phyloP scores from a whole-genome alignment of 2,329 filamentous ascomycete genomes.

The Colletotrichum tropicicola region DNA sequence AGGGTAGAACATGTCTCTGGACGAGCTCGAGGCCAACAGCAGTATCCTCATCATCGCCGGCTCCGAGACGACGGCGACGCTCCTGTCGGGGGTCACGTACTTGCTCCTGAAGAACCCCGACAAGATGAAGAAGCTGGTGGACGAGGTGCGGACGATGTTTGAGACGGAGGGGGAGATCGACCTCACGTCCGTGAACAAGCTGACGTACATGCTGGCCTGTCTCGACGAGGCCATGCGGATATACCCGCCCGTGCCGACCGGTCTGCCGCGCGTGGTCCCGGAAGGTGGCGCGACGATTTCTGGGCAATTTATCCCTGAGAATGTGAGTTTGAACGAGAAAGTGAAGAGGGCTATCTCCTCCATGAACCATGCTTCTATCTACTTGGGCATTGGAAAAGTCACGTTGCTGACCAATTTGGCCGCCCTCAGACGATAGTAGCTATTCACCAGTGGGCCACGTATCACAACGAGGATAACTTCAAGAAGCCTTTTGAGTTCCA shows the following conservation, averaged over 20 bases:
- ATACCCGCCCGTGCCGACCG: slow-evolving; percentile 42
- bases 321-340: slow-evolving; percentile 34
- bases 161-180: slow-evolving; percentile 45
- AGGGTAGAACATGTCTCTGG: slow-evolving; percentile 32
- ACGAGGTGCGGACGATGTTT: slow-evolving; percentile 49
- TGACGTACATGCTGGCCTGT: slow-evolving; percentile 49
- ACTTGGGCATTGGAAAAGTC: neutral
- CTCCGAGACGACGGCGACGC: slow-evolving; percentile 44
- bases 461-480: slow-evolving; percentile 44
- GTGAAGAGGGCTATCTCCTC: neutral
- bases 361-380: no score
- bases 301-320: slow-evolving; percentile 41
- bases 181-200: slow-evolving; percentile 38
- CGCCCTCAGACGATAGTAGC: slow-evolving; percentile 41
- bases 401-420: neutral
- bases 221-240: slow-evolving; percentile 53
- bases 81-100: slow-evolving; percentile 38
- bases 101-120: slow-evolving; percentile 41
- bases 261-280: slow-evolving; percentile 38
- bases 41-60: slow-evolving; percentile 39
- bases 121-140: slow-evolving; percentile 39
- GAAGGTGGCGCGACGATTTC: slow-evolving; percentile 42
- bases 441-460: slow-evolving; percentile 44
- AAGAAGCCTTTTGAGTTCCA: slow-evolving; percentile 51
- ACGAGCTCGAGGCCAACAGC: slow-evolving; percentile 29